A percentile compares a stretch with the other conserved stretches of the same genome.
These are phyloP conservation scores for Fusarium tjaetaba DNA, from an alignment of 2,329 filamentous ascomycete genomes.

Conservation along the genomic window DNA sequence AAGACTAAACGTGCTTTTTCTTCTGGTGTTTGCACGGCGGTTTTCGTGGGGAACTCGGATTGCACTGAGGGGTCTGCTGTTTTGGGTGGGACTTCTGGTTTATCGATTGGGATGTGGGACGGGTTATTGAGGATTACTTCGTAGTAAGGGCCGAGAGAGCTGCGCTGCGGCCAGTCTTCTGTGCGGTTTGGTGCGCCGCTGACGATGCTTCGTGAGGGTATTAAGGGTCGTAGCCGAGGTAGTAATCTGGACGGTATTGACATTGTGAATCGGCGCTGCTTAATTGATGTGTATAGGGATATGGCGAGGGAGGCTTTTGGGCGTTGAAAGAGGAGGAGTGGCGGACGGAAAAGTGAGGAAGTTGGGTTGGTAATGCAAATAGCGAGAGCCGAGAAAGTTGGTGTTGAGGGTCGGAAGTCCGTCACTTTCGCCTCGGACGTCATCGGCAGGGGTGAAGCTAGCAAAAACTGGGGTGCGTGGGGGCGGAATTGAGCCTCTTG, in stretches of 20 bases:
- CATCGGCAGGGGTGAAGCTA: conserved; percentile 41
- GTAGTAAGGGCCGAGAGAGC: conserved; percentile 68
- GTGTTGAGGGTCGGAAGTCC: conserved; percentile 42
- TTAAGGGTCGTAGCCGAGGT: conserved; percentile 46
- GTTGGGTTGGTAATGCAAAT: conserved; percentile 15
- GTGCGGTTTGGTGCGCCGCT: conserved; percentile 37
- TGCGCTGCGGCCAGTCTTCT: conserved; percentile 50
- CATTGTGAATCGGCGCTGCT: conserved; percentile 38
- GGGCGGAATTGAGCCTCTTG: not conserved
- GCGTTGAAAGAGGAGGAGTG: not conserved
- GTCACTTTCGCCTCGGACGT: conserved; percentile 46
- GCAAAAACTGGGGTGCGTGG: not conserved
- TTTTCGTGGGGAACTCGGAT: conserved; percentile 30
- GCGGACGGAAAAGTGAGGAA: conserved; percentile 10
- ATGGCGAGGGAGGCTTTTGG: rapidly evolving
- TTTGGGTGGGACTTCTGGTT: conserved; percentile 57
- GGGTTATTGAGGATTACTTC: conserved; percentile 63
- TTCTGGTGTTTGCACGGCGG: conserved; percentile 54
- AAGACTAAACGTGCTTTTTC: conserved; percentile 78
- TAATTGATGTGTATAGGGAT: not conserved
- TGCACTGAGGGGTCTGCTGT: conserved; percentile 46
- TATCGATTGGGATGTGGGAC: conserved; percentile 52
- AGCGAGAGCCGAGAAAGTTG: conserved; percentile 34
- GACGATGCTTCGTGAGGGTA: conserved; percentile 44
- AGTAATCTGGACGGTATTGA: conserved; percentile 45